Evolutionary conservation across 306 rosid genomes (phyloP).

Genomic region (Cucumis melo): DNA sequence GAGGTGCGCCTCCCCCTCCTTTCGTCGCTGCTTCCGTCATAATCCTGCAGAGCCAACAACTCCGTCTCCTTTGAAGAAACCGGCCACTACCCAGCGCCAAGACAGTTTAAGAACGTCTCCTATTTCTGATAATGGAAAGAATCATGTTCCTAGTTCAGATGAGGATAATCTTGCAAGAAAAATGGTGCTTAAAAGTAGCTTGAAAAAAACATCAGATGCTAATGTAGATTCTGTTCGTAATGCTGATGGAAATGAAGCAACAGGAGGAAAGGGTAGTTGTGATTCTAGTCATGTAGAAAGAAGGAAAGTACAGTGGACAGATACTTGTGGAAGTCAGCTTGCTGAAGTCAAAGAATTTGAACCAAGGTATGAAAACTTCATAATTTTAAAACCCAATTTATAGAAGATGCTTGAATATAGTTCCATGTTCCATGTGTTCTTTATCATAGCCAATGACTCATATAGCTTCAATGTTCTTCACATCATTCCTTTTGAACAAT

Average conservation of each 20-base stretch:
- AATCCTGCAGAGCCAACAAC: constrained; percentile 71
- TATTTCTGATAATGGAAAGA: constrained; percentile 41
- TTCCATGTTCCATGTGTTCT: not conserved
- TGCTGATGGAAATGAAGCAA: constrained; percentile 28
- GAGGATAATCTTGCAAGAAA: constrained; percentile 28
- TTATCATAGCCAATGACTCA: not conserved
- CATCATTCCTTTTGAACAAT: not conserved
- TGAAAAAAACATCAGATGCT: constrained; percentile 41
- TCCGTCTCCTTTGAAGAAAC: constrained; percentile 68
- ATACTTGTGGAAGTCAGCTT: constrained; percentile 75
- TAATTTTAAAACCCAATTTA: not conserved
- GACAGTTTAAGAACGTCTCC: constrained; percentile 42
- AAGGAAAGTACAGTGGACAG: constrained; percentile 96
- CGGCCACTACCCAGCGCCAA: constrained; percentile 72
- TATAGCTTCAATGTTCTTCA: not conserved
- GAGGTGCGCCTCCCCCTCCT: constrained; percentile 92
- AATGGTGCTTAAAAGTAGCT: constrained; percentile 64
- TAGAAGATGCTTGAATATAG: not conserved
- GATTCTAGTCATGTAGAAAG: constrained; percentile 34
- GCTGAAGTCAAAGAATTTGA: constrained; percentile 79
- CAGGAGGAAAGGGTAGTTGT: constrained; percentile 24
- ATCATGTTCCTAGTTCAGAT: constrained; percentile 25
- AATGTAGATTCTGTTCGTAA: constrained; percentile 26
- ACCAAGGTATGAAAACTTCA: constrained; percentile 47
- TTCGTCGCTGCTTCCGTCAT: constrained; percentile 87